Evolutionary conservation across 139 green algal species (phyloP).

Genomic region (Coelastrella sp.): DNA sequence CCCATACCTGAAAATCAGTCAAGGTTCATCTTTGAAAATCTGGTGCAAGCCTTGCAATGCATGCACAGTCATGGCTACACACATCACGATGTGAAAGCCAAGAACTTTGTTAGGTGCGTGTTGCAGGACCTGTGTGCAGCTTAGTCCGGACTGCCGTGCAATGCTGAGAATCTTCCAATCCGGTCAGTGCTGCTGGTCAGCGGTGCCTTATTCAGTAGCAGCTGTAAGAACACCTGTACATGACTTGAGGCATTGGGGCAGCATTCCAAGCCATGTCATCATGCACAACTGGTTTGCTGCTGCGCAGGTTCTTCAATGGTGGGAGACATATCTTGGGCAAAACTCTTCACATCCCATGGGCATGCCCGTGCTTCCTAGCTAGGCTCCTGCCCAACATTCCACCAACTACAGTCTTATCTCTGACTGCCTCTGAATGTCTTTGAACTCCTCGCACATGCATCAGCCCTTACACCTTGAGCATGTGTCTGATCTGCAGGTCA

Average conservation of each 20-base stretch:
- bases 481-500: neutral
- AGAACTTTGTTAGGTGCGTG: neutral
- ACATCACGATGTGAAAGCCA: constrained; percentile 12
- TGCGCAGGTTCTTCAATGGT: constrained; percentile 14
- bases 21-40: constrained; percentile 7
- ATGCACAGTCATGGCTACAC: constrained; percentile 5
- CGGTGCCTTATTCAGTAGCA: no score
- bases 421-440: neutral
- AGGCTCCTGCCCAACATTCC: no score
- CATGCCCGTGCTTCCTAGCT: no score
- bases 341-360: neutral
- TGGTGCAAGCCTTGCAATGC: neutral
- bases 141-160: no score
- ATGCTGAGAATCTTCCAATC: no score
- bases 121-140: no score
- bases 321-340: neutral
- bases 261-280: no score
- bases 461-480: no score
- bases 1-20: constrained; percentile 11
- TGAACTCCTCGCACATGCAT: no score
- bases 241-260: no score
- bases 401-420: neutral
- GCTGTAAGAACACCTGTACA: neutral
- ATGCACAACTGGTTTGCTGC: no score
- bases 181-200: no score